phyloP scores from a whole-genome alignment of 2,329 filamentous ascomycete species.

The Chaetomium globosum region DNA sequence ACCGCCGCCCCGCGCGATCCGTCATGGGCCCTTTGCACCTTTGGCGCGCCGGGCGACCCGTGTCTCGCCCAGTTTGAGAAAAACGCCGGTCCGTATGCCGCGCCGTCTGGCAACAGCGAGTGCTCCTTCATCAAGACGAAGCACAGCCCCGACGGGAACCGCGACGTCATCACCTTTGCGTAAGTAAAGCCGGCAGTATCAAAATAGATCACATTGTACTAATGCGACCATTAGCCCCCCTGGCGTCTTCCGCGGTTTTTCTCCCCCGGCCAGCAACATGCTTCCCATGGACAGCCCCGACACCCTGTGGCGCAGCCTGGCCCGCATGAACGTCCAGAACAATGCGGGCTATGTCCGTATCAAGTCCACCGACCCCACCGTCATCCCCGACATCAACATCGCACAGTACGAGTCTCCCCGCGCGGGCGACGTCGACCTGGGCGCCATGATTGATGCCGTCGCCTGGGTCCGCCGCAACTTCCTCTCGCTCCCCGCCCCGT shows the following conservation, averaged over 20 bases:
- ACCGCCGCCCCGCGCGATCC: slow-evolving; percentile 37
- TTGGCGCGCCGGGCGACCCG: slow-evolving; percentile 41
- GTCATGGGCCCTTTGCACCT: slow-evolving; percentile 42
- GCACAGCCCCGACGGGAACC: slow-evolving; percentile 35
- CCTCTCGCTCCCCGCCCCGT: slow-evolving; percentile 28
- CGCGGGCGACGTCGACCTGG: slow-evolving; percentile 29
- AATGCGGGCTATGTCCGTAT: slow-evolving; percentile 63
- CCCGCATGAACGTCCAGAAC: slow-evolving; percentile 49
- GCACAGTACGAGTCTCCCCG: slow-evolving; percentile 47
- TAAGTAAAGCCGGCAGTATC: not conserved
- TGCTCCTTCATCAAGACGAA: slow-evolving; percentile 49
- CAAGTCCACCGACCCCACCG: slow-evolving; percentile 61
- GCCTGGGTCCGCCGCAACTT: slow-evolving; percentile 32
- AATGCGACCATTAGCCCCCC: slow-evolving; percentile 23
- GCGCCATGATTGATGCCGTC: slow-evolving; percentile 31
- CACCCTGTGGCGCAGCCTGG: slow-evolving; percentile 49
- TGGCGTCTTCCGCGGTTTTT: slow-evolving; percentile 33
- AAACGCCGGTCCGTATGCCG: slow-evolving; percentile 36
- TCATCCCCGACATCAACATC: slow-evolving; percentile 64
- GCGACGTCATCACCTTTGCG: slow-evolving; percentile 43
- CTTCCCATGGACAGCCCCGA: slow-evolving; percentile 16
- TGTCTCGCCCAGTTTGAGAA: slow-evolving; percentile 43
- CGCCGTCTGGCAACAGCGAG: slow-evolving; percentile 41
- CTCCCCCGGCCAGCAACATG: slow-evolving; percentile 32
- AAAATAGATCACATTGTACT: not conserved